phyloP scores from a whole-genome alignment of 2,329 filamentous ascomycete species.

The Neodidymelliopsis sp. region DNA sequence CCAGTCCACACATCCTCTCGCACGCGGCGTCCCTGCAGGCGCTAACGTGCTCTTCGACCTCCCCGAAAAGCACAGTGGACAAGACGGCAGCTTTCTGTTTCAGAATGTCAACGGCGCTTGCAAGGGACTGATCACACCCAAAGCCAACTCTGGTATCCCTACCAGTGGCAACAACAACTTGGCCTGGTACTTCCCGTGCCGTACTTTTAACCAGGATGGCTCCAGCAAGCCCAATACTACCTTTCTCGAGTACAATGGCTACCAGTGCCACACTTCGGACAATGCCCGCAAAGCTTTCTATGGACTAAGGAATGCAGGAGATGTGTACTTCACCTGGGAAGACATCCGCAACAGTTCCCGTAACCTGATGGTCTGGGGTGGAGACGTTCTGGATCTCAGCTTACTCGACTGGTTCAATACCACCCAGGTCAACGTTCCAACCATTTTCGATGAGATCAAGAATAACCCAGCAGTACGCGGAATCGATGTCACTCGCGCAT shows the following conservation, averaged over 20 bases:
- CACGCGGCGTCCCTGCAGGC: slow-evolving; percentile 75
- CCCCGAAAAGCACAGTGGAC: slow-evolving; percentile 80
- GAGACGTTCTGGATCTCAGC: slow-evolving; percentile 88
- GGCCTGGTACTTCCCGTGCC: slow-evolving; percentile 98
- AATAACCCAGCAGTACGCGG: slow-evolving; percentile 76
- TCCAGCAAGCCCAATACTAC: slow-evolving; percentile 79
- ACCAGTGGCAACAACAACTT: slow-evolving; percentile 73
- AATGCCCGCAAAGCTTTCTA: slow-evolving; percentile 79
- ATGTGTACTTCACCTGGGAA: slow-evolving; percentile 96
- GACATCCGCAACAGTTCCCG: slow-evolving; percentile 88
- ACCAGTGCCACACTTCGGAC: slow-evolving; percentile 83
- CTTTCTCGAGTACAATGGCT: slow-evolving; percentile 79
- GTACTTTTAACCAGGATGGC: slow-evolving; percentile 90
- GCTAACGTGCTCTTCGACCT: slow-evolving; percentile 89
- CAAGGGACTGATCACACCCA: slow-evolving; percentile 83
- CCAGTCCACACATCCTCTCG: slow-evolving; percentile 78
- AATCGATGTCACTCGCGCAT: slow-evolving; percentile 86
- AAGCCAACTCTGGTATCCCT: slow-evolving; percentile 77
- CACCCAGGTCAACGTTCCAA: slow-evolving; percentile 76
- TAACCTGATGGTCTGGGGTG: slow-evolving; percentile 93
- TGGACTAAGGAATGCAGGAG: slow-evolving; percentile 71
- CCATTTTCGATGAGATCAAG: slow-evolving; percentile 80
- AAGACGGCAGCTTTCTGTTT: slow-evolving; percentile 96
- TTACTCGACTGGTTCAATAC: slow-evolving; percentile 90
- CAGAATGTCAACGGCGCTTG: slow-evolving; percentile 98